Percentiles rank a stretch among this genome's conserved stretches.
Evolutionary conservation across 768 basidiomycete genomes (phyloP).

Genomic region (Boletus patriciae): DNA sequence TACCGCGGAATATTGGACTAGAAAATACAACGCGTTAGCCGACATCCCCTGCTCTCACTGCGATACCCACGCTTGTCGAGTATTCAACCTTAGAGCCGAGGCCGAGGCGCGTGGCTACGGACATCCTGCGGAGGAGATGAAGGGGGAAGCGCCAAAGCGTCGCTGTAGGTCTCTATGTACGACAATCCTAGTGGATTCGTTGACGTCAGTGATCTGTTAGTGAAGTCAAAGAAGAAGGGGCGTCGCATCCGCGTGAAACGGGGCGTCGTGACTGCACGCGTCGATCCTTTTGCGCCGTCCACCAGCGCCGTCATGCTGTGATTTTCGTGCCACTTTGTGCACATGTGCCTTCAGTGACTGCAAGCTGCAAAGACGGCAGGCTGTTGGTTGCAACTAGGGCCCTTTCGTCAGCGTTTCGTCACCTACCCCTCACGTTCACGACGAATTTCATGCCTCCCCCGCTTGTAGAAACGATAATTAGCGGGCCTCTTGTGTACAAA

Average conservation of each 20-base stretch:
- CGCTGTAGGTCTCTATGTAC: constrained; percentile 5
- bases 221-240: constrained; percentile 6
- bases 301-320: constrained; percentile 13
- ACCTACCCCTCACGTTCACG: not conserved
- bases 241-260: not conserved
- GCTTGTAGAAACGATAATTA: no score
- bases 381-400: no score
- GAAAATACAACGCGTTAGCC: not conserved
- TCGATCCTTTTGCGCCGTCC: constrained; percentile 13
- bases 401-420: not conserved
- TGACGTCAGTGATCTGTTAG: not conserved
- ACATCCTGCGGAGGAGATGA: not conserved
- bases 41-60: not conserved
- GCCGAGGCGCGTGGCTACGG: not conserved
- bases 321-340: not conserved
- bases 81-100: not conserved
- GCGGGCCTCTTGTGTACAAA: no score
- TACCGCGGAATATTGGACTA: constrained; percentile 8
- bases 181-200: not conserved
- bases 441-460: no score
- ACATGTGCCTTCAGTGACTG: not conserved
- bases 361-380: not conserved
- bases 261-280: not conserved
- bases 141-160: not conserved
- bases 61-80: not conserved